phyloP scores from a whole-genome alignment of 2,329 filamentous ascomycete species.

The Podosphaera fusca region DNA sequence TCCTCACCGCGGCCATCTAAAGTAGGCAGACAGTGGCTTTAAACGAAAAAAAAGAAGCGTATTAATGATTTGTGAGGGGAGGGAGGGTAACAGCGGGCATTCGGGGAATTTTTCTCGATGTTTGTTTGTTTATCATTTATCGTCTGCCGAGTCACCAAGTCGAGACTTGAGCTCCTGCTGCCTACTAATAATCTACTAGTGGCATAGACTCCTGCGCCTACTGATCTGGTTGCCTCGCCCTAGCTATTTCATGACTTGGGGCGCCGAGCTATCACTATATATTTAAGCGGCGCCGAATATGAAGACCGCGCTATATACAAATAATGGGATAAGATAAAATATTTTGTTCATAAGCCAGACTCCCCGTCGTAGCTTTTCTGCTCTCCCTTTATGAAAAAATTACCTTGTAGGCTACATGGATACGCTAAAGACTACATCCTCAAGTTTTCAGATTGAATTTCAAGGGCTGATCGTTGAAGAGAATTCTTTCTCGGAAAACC shows the following conservation, averaged over 20 bases:
- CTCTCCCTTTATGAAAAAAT: not conserved
- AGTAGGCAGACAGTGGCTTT: no score
- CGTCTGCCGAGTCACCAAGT: no score
- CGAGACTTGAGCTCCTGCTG: no score
- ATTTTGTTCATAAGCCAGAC: not conserved
- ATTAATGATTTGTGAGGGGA: no score
- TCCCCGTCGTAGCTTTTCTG: not conserved
- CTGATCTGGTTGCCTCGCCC: not conserved
- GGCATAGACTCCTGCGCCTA: not conserved
- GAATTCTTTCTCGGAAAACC: not conserved
- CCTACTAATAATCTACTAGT: not conserved
- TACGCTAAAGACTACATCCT: not conserved
- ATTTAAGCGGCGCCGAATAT: not conserved
- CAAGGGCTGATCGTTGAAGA: not conserved
- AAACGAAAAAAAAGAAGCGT: no score
- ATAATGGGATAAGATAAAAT: not conserved
- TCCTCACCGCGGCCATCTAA: no score
- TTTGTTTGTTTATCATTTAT: no score
- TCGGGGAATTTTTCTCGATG: no score
- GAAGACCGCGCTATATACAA: no score
- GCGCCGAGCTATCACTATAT: not conserved
- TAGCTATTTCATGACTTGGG: not conserved
- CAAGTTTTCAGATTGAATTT: not conserved
- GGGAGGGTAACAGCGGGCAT: no score
- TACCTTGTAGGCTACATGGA: not conserved